phyloP scores from a whole-genome alignment of 495 filamentous ascomycete genomes.

The Penicillium manginii region DNA sequence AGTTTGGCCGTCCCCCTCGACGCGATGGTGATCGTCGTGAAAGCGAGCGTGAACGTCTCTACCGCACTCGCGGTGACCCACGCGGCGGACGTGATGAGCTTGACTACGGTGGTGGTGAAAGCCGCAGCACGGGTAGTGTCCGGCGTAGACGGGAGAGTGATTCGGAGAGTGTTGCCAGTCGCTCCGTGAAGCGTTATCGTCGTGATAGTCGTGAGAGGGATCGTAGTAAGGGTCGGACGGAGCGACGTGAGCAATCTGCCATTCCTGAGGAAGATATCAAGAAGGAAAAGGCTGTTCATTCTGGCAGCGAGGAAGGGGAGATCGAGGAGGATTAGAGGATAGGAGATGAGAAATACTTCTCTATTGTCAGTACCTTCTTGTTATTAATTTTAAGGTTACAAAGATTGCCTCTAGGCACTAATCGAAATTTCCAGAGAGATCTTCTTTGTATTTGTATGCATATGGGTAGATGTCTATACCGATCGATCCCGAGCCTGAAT shows the following conservation, averaged over 20 bases:
- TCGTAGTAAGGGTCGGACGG: conserved; percentile 61
- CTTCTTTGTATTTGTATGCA: no score
- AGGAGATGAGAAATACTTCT: not conserved
- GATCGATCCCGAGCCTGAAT: no score
- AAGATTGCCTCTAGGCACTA: no score
- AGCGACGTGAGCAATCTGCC: conserved; percentile 58
- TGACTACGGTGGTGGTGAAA: conserved; percentile 84
- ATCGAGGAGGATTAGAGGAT: conserved; percentile 80
- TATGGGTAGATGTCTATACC: no score
- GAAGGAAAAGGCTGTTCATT: conserved; percentile 70
- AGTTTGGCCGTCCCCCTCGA: conserved; percentile 44
- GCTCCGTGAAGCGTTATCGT: conserved; percentile 53
- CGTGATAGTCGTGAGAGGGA: conserved; percentile 50
- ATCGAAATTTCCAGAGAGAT: no score
- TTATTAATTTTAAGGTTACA: no score
- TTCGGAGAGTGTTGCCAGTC: conserved; percentile 68
- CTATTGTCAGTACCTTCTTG: not conserved
- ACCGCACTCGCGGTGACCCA: conserved; percentile 78
- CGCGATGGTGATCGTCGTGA: conserved; percentile 65
- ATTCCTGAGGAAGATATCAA: conserved; percentile 44
- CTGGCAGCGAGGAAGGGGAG: conserved; percentile 96
- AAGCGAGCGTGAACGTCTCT: conserved; percentile 81
- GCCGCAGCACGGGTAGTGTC: conserved; percentile 60
- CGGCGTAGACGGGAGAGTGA: conserved; percentile 72
- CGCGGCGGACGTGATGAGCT: conserved; percentile 77